Evolutionary conservation across 179 eudicot genomes (phyloP), one percentile per base, ranked within the genome.

Genomic region (Gypsophila paniculata): DNA sequence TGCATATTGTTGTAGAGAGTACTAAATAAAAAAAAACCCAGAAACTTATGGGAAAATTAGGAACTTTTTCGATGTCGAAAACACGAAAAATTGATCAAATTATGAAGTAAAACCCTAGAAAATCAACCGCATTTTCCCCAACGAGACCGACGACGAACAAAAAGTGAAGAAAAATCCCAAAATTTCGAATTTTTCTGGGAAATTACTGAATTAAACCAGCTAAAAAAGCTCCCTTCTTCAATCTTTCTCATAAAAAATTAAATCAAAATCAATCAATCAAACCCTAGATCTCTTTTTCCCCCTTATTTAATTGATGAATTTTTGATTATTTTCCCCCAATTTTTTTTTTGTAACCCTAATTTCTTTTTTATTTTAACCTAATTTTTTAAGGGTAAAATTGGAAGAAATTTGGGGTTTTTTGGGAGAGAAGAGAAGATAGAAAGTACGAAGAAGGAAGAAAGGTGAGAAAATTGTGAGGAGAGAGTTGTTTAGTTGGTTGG

Each of bases 91-190:
- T 3, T 15, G 13, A 61, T 1, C 0, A 53, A 52, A 9, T 14
- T 1, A 8, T 19, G 2, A 8, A 13, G 4, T 18, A 51, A 32
- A 48, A 44, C 0, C 8, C 10, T 36, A 57, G 29, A 9, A 36
- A 66, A 77, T 83, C 74, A 83, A 57, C 86, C 86, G 83, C 89
- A 87, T 85, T 85, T 67, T 73, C 80, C 82, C 88, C 79, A 80
- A 79, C 83, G 76, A 81, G 78, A 77, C 53, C 82, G 76, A 23
- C 79, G 71, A 13, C 82, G 80, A 61, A 83, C 77, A 39, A 74
- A 53, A 59, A 79, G 70, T 60, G 81, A 57, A 65, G 65, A 68
- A 67, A 23, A 72, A 72, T 80, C 75, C 46, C 77, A 29, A 21
- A 38, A 51, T 38, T 29, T 51, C 22, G 18, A 25, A 29, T 32